These are phyloP conservation scores for Vaccinium myrtillus DNA, from an alignment of 148 eudicot species.

Conservation along the genomic window DNA sequence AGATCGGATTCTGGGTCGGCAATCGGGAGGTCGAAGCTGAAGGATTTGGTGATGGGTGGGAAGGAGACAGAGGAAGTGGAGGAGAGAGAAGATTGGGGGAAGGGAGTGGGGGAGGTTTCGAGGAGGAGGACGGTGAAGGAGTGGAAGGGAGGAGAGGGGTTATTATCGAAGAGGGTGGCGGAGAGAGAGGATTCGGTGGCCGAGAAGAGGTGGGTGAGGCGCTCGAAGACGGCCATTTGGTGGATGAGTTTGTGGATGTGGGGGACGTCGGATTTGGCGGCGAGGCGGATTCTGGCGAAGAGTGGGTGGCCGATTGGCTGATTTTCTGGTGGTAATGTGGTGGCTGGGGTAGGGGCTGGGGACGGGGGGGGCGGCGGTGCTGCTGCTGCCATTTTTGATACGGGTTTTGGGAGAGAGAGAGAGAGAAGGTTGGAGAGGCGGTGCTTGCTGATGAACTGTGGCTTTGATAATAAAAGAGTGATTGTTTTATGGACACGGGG, in stretches of 20 bases:
- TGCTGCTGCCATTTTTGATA: conserved; percentile 53
- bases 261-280: conserved; percentile 54
- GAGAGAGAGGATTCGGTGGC: conserved; percentile 66
- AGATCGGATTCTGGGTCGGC: conserved; percentile 37
- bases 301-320: conserved; percentile 30
- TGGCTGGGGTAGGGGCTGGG: conserved; percentile 40
- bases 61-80: conserved; percentile 25
- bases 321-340: conserved; percentile 13
- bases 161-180: conserved; percentile 56
- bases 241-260: conserved; percentile 79
- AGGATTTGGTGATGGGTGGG: conserved; percentile 44
- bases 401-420: neutral
- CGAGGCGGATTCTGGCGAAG: conserved; percentile 66
- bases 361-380: conserved; percentile 67
- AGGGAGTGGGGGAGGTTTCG: conserved; percentile 56
- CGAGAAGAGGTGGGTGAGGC: conserved; percentile 55
- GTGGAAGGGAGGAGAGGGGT: conserved; percentile 51
- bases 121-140: conserved; percentile 83
- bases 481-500: too few species aligned
- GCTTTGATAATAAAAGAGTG: too few species aligned
- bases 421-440: neutral
- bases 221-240: conserved; percentile 75
- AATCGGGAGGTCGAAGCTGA: conserved; percentile 32
- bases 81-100: conserved; percentile 32
- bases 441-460: too few species aligned